phyloP scores from a whole-genome alignment of 768 basidiomycete genomes.

The Mycena rosella region DNA sequence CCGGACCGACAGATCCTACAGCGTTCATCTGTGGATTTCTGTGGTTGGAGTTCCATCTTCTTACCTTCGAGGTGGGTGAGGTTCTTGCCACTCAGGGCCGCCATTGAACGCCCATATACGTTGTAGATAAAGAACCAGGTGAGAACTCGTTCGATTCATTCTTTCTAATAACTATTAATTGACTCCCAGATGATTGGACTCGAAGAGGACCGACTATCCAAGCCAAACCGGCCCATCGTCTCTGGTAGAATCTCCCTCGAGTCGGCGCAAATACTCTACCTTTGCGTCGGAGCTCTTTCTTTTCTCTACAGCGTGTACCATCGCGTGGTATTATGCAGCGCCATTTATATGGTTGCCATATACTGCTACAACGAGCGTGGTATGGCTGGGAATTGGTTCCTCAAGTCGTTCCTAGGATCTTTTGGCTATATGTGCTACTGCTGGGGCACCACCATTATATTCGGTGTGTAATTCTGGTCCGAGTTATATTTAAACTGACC shows the following conservation, averaged over 20 bases:
- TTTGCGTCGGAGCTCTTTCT: too few species aligned
- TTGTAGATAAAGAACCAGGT: too few species aligned
- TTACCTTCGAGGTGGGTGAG: conserved; percentile 14
- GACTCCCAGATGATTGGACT: too few species aligned
- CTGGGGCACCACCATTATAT: conserved; percentile 40
- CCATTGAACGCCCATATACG: too few species aligned
- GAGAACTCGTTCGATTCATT: too few species aligned
- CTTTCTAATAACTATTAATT: too few species aligned
- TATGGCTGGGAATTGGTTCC: conserved; percentile 30
- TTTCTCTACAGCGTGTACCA: too few species aligned
- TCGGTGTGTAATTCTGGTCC: conserved; percentile 29
- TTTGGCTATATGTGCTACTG: conserved; percentile 40
- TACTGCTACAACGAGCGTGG: conserved; percentile 39
- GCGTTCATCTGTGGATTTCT: conserved; percentile 1
- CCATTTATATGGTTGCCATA: conserved; percentile 38
- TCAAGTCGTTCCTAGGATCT: conserved; percentile 38
- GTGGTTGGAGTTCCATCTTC: conserved; percentile 9
- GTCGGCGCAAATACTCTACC: conserved; percentile 20
- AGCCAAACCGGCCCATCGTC: conserved; percentile 39
- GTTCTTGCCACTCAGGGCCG: too few species aligned
- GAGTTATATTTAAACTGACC: neutral
- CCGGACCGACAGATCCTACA: neutral
- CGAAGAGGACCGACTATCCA: conserved; percentile 40
- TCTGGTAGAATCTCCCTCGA: conserved; percentile 37
- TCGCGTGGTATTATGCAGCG: too few species aligned